Conservation (phyloP, 2,329 filamentous ascomycete genomes). For the Aplosporella prunicola region DNA sequence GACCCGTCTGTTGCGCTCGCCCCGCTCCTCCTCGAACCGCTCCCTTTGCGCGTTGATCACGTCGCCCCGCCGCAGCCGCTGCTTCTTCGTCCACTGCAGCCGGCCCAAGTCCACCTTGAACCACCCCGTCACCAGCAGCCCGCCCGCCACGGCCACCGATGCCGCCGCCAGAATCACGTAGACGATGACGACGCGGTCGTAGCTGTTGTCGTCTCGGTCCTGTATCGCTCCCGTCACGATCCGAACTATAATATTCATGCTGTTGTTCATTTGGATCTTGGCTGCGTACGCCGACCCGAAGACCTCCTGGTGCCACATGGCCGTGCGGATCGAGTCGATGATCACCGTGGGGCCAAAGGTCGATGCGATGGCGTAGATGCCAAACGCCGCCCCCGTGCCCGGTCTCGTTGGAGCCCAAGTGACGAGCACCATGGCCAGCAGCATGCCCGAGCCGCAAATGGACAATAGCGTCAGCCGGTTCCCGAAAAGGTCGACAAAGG, state of each 20-base stretch:
- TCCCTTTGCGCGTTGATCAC: constrained; percentile 36
- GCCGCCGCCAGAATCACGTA: constrained; percentile 46
- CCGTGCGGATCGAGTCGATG: constrained; percentile 52
- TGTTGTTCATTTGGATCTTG: constrained; percentile 55
- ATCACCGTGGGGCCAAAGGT: constrained; percentile 49
- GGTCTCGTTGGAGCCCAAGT: constrained; percentile 41
- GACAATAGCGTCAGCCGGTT: constrained; percentile 40
- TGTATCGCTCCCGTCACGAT: constrained; percentile 51
- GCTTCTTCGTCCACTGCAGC: constrained; percentile 51
- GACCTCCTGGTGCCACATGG: constrained; percentile 50
- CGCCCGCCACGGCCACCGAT: constrained; percentile 37
- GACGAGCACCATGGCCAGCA: constrained; percentile 45
- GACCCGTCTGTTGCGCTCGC: constrained; percentile 32
- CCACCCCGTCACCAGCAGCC: constrained; percentile 32
- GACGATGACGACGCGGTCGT: constrained; percentile 45
- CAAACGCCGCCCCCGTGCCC: constrained; percentile 51
- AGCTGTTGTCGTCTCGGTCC: constrained; percentile 48
- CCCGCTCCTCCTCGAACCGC: constrained; percentile 30
- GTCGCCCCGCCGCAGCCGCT: constrained; percentile 38
- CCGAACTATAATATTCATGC: constrained; percentile 52
- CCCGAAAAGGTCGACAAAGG: constrained; percentile 49
- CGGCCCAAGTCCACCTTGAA: constrained; percentile 36
- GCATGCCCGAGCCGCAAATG: constrained; percentile 42
- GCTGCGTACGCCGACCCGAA: constrained; percentile 52
- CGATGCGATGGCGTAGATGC: constrained; percentile 48